These are phyloP conservation scores for Fusarium hainanense DNA, from an alignment of 2,329 filamentous ascomycete species.

Conservation along the genomic window DNA sequence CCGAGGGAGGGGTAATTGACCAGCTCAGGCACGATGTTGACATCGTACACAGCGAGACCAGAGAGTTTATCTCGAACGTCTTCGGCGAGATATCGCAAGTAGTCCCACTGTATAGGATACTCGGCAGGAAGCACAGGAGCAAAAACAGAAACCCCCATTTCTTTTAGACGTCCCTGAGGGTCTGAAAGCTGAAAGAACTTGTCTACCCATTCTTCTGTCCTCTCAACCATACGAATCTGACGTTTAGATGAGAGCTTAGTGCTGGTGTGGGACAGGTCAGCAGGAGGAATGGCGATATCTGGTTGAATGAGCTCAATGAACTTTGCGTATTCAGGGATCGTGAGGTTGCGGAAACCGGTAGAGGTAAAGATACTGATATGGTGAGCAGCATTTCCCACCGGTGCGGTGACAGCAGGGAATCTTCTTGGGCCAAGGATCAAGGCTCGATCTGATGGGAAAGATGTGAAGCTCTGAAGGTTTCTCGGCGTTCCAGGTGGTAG, in stretches of 20 bases:
- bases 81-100: conserved; percentile 76
- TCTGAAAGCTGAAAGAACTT: conserved; percentile 66
- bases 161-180: conserved; percentile 43
- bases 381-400: conserved; percentile 75
- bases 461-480: conserved; percentile 80
- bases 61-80: conserved; percentile 69
- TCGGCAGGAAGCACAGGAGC: conserved; percentile 80
- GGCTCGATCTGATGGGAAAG: conserved; percentile 71
- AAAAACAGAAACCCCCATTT: conserved; percentile 61
- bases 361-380: conserved; percentile 85
- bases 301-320: conserved; percentile 74
- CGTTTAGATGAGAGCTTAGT: conserved; percentile 74
- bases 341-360: conserved; percentile 81
- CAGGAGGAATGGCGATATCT: conserved; percentile 82
- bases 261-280: conserved; percentile 70
- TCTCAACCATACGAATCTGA: conserved; percentile 83
- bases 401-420: conserved; percentile 77
- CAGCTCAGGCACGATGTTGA: conserved; percentile 74
- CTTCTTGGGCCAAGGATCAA: conserved; percentile 82
- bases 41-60: conserved; percentile 82
- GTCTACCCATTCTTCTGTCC: conserved; percentile 84
- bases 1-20: conserved; percentile 64
- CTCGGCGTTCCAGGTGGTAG: conserved; percentile 57
- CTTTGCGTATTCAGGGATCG: conserved; percentile 74
- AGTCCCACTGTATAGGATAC: conserved; percentile 80